Evolutionary conservation across 805 yeast genomes (phyloP).

Genomic region (Metschnikowia proteae): DNA sequence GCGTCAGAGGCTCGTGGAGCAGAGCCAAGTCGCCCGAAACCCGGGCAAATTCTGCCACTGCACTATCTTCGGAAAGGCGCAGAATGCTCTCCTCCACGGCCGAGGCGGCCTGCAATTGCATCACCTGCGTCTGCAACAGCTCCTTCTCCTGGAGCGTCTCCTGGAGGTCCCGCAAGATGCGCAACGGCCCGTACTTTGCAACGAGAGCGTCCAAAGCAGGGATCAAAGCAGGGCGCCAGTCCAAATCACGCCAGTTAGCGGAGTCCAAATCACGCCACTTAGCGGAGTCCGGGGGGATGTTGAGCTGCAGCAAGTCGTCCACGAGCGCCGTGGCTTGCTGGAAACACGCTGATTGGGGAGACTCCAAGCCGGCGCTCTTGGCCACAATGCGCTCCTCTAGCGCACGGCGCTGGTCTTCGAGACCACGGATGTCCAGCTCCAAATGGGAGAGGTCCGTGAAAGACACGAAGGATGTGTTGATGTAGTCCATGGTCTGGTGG

Average conservation of each 20-base stretch:
- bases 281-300: background rate
- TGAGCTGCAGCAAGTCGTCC: background rate
- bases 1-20: background rate
- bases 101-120: constrained; percentile 4
- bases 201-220: background rate
- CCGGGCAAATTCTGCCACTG: constrained; percentile 10
- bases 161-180: background rate
- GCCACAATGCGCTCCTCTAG: background rate
- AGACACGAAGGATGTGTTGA: constrained; percentile 33
- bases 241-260: no score
- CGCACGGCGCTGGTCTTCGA: background rate
- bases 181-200: background rate
- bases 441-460: constrained; percentile 29
- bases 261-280: no score
- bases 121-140: background rate
- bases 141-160: background rate
- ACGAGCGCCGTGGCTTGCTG: background rate
- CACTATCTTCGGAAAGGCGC: constrained; percentile 2
- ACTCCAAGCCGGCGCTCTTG: background rate
- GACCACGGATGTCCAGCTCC: background rate
- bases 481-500: constrained; percentile 22
- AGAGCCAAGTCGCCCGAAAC: constrained; percentile 6
- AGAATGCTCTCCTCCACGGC: constrained; percentile 4
- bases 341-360: background rate
- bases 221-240: no score